A percentile compares a stretch with the other conserved stretches of the same genome.
Evolutionary conservation across 2,329 filamentous ascomycete species (phyloP).

Genomic region (Pseudocercospora musae): DNA sequence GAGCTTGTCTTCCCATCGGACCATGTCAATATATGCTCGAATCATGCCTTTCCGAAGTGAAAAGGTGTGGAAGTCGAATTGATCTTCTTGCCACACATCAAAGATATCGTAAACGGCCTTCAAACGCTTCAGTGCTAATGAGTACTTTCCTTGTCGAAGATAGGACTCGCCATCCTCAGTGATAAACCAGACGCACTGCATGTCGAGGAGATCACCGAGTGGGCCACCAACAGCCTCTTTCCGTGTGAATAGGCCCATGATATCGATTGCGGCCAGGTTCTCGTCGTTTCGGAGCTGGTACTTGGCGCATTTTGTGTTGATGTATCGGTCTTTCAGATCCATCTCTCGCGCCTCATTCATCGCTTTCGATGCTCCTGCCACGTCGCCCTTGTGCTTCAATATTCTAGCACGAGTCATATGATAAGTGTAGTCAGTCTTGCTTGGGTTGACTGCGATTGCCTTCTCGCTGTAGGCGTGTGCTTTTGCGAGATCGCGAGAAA

Average conservation of each 20-base stretch:
- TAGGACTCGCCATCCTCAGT: slow-evolving; percentile 93
- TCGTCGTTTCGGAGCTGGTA: slow-evolving; percentile 93
- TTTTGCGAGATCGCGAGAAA: slow-evolving; percentile 78
- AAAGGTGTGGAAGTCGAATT: slow-evolving; percentile 98
- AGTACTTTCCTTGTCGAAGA: slow-evolving; percentile 74
- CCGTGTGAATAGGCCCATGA: slow-evolving; percentile 89
- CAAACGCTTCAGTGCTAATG: slow-evolving; percentile 87
- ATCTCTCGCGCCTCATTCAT: slow-evolving; percentile 86
- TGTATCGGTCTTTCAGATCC: slow-evolving; percentile 89
- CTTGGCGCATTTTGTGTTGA: slow-evolving; percentile 97
- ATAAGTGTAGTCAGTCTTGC: slow-evolving; percentile 86
- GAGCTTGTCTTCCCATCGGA: slow-evolving; percentile 89
- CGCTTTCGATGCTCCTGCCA: slow-evolving; percentile 72
- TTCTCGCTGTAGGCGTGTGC: slow-evolving; percentile 80
- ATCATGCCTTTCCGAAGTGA: slow-evolving; percentile 96
- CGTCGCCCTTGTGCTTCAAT: slow-evolving; percentile 83
- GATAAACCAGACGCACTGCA: slow-evolving; percentile 98
- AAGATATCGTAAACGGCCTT: slow-evolving; percentile 88
- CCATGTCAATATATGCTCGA: slow-evolving; percentile 90
- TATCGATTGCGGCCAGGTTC: slow-evolving; percentile 79
- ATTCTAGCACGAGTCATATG: slow-evolving; percentile 94
- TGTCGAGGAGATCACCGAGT: slow-evolving; percentile 86
- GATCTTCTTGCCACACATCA: slow-evolving; percentile 95
- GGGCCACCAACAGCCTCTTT: slow-evolving; percentile 86
- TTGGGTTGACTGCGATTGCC: slow-evolving; percentile 73